Conservation (phyloP, 2,329 filamentous ascomycete genomes). For the Xylaria digitata region DNA sequence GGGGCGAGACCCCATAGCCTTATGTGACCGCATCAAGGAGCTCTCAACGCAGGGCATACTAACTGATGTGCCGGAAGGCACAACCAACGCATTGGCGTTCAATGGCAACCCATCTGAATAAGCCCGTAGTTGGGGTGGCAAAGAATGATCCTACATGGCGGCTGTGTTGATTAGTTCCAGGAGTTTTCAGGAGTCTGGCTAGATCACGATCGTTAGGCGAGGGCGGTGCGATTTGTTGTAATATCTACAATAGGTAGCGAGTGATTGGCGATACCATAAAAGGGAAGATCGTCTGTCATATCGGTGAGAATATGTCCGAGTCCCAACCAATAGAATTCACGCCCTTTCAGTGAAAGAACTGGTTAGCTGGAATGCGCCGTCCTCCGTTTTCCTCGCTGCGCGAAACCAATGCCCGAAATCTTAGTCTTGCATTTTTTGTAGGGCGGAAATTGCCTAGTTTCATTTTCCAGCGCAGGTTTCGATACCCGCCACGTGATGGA, state of each 20-base stretch:
- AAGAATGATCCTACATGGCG: neutral
- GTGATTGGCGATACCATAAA: neutral
- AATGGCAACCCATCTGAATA: conserved; percentile 33
- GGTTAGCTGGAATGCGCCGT: conserved; percentile 14
- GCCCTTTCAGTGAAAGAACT: neutral
- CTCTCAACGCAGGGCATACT: conserved; percentile 33
- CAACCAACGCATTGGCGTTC: conserved; percentile 40
- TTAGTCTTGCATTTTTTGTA: conserved; percentile 3
- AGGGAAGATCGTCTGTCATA: neutral
- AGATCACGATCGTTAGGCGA: neutral
- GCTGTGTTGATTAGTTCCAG: conserved; percentile 1
- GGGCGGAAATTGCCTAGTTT: conserved; percentile 3
- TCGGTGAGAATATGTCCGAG: neutral
- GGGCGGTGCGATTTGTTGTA: conserved; percentile 2
- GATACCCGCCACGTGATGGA: conserved; percentile 20
- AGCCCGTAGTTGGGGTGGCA: neutral
- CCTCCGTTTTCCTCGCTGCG: conserved; percentile 1
- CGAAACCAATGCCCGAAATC: neutral
- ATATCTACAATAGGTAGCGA: neutral
- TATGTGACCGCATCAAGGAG: conserved; percentile 38
- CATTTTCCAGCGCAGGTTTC: neutral
- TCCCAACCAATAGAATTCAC: conserved; percentile 6
- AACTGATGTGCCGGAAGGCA: conserved; percentile 28
- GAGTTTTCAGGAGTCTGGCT: neutral
- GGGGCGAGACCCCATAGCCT: conserved; percentile 19